phyloP scores from a whole-genome alignment of 495 filamentous ascomycete species.

The Lophiostoma macrostomum region DNA sequence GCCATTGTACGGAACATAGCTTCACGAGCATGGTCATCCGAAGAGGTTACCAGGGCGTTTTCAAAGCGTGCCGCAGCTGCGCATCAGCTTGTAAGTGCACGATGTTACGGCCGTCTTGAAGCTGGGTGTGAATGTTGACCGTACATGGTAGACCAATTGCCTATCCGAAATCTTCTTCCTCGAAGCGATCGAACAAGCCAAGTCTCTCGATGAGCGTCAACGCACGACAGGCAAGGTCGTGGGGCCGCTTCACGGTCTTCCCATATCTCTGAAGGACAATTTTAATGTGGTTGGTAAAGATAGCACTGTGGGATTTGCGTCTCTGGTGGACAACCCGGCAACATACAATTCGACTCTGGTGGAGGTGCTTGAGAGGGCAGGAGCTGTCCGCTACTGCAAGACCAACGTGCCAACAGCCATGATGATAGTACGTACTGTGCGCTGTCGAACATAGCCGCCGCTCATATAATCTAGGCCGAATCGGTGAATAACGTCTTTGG shows the following conservation, averaged over 20 bases:
- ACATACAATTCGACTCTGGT: slow-evolving; percentile 31
- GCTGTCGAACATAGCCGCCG: slow-evolving; percentile 19
- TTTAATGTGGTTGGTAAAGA: slow-evolving; percentile 34
- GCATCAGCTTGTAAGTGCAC: slow-evolving; percentile 29
- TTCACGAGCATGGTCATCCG: slow-evolving; percentile 19
- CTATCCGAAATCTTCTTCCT: slow-evolving; percentile 47
- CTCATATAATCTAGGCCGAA: slow-evolving; percentile 35
- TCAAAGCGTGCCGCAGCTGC: slow-evolving; percentile 34
- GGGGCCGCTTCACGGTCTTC: slow-evolving; percentile 34
- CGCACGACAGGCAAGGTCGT: slow-evolving; percentile 27
- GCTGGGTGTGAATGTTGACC: no score
- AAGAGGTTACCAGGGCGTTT: slow-evolving; percentile 34
- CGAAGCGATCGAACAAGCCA: slow-evolving; percentile 25
- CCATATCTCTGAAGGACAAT: slow-evolving; percentile 36
- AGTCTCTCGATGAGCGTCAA: slow-evolving; percentile 35
- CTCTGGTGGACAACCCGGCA: slow-evolving; percentile 49
- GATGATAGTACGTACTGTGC: slow-evolving; percentile 27
- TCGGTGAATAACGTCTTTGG: slow-evolving; percentile 52
- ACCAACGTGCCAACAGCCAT: slow-evolving; percentile 43
- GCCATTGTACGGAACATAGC: slow-evolving; percentile 28
- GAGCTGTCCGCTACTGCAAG: slow-evolving; percentile 42
- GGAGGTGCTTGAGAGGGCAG: slow-evolving; percentile 20
- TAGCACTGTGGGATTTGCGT: slow-evolving; percentile 33
- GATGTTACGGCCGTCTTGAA: no score
- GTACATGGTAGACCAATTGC: slow-evolving; percentile 32